phyloP scores from a whole-genome alignment of 108 stramenopile species.

The Cyclostephanos invisitatus region DNA sequence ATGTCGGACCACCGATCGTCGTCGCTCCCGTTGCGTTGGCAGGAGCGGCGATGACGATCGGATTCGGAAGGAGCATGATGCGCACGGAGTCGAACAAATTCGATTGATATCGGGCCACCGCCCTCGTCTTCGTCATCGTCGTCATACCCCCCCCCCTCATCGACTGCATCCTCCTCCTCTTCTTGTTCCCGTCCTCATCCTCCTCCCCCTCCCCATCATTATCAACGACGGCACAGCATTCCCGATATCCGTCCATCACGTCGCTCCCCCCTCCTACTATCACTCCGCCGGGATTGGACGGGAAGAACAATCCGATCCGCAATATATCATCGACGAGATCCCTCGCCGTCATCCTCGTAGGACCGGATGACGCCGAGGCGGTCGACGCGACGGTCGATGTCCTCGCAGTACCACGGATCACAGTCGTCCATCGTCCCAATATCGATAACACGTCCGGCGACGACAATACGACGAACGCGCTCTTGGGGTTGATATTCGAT shows the following conservation, averaged over 20 bases:
- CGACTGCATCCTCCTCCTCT: not conserved
- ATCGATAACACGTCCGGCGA: slow-evolving; percentile 23
- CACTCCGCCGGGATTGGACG: not conserved
- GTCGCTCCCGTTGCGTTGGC: not conserved
- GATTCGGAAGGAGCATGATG: not conserved
- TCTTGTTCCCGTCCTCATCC: not conserved
- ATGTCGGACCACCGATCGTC: no score
- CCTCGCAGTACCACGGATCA: not conserved
- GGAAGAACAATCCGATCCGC: slow-evolving; percentile 56
- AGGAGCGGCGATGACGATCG: not conserved
- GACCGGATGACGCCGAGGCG: no score
- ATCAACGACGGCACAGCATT: not conserved
- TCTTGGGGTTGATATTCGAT: slow-evolving; percentile 18
- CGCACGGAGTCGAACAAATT: slow-evolving; percentile 21
- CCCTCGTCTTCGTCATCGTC: not conserved
- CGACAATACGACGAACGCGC: slow-evolving; percentile 22
- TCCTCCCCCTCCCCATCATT: not conserved
- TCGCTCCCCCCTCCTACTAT: not conserved
- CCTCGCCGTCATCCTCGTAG: not conserved
- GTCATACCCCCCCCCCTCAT: not conserved
- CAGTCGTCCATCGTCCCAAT: slow-evolving; percentile 27
- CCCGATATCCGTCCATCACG: slow-evolving; percentile 70
- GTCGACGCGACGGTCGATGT: no score
- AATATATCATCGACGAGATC: slow-evolving; percentile 42
- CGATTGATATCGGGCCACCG: slow-evolving; percentile 11